Conservation (phyloP, 768 basidiomycete genomes). For the Agaricus subrufescens region DNA sequence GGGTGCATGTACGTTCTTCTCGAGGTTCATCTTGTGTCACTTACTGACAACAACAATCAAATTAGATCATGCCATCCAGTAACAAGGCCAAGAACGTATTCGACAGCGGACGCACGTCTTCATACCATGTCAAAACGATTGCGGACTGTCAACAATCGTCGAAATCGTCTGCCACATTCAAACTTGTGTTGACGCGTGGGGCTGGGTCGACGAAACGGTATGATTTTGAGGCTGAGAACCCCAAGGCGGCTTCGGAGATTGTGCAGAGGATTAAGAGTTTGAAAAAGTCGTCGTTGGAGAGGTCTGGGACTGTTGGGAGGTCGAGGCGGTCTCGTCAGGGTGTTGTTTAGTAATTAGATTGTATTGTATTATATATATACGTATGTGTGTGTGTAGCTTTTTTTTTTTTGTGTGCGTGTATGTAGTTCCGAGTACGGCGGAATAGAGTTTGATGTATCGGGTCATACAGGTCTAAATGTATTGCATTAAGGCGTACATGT, state of each 20-base stretch:
- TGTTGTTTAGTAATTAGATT: conserved; percentile 8
- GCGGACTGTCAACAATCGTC: conserved; percentile 78
- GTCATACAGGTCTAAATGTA: too few species aligned
- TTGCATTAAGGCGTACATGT: too few species aligned
- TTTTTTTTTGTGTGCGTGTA: too few species aligned
- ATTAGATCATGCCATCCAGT: conserved; percentile 82
- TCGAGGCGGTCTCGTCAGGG: conserved; percentile 61
- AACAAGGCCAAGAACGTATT: conserved; percentile 78
- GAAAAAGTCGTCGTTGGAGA: conserved; percentile 53
- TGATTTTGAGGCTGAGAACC: conserved; percentile 93
- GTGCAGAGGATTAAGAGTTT: conserved; percentile 67
- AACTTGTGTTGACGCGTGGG: conserved; percentile 77
- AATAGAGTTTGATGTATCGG: too few species aligned
- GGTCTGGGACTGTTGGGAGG: conserved; percentile 58
- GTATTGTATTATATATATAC: too few species aligned
- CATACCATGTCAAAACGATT: conserved; percentile 88
- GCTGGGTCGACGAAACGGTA: conserved; percentile 76
- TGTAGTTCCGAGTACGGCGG: too few species aligned
- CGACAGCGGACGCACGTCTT: conserved; percentile 86
- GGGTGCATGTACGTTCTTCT: conserved; percentile 65
- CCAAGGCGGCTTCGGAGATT: conserved; percentile 77
- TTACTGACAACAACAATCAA: too few species aligned
- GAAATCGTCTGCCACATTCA: conserved; percentile 80
- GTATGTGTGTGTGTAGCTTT: too few species aligned
- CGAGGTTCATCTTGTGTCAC: neutral